These are phyloP conservation scores for Botrytis cinerea DNA, from an alignment of 2,329 filamentous ascomycete genomes.

Conservation along the genomic window DNA sequence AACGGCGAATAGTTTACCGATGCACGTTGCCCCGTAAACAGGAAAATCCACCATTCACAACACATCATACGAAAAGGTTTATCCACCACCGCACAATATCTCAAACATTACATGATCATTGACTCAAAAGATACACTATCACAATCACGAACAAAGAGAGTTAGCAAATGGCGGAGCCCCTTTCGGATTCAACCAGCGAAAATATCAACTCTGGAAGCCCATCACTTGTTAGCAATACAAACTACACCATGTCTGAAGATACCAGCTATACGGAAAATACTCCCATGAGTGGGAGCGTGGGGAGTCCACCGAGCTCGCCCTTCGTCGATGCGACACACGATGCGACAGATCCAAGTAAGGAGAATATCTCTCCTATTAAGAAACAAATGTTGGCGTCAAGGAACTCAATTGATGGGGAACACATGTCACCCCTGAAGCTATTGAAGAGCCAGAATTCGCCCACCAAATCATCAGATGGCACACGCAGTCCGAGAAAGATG, in stretches of 20 bases:
- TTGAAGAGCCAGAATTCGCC: conserved; percentile 39
- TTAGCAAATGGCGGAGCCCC: conserved; percentile 26
- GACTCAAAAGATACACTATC: conserved; percentile 20
- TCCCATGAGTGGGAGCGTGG: conserved; percentile 33
- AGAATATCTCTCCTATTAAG: conserved; percentile 40
- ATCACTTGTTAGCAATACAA: conserved; percentile 26
- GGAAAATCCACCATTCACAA: conserved; percentile 21
- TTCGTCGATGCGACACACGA: conserved; percentile 35
- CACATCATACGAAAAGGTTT: conserved; percentile 21
- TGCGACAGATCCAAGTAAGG: conserved; percentile 29
- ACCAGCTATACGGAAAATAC: conserved; percentile 33
- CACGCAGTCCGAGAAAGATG: conserved; percentile 50
- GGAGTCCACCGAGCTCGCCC: conserved; percentile 38
- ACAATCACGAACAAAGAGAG: conserved; percentile 5
- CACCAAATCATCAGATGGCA: conserved; percentile 28
- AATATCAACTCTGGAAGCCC: conserved; percentile 28
- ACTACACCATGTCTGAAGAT: conserved; percentile 34
- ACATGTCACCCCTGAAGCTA: conserved; percentile 36
- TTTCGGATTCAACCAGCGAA: conserved; percentile 19
- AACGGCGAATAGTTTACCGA: conserved; percentile 15
- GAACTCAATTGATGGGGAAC: conserved; percentile 36
- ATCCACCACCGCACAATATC: conserved; percentile 19
- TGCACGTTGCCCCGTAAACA: conserved; percentile 25
- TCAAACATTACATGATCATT: conserved; percentile 19
- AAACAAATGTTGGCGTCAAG: conserved; percentile 31